Evolutionary conservation across 169 alveolate genomes (phyloP), one percentile per base, ranked within the genome.

Genomic region (Plasmodium reichenowi): DNA sequence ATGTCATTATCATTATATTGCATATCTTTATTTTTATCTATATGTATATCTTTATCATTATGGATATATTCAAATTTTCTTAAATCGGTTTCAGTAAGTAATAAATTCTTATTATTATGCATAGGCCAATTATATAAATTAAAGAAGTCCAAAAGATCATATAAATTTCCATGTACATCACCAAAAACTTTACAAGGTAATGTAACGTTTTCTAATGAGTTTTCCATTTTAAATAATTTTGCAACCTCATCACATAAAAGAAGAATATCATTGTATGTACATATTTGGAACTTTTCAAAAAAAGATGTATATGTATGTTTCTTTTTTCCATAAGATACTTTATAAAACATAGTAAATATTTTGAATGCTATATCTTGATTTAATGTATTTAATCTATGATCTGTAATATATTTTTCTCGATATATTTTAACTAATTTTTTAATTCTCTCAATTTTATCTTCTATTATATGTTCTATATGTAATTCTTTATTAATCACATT

Each of bases 121-220:
- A 94, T 26, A 12, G 96, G 96, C 96, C 96, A 94, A 22, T 94
- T 94, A 59, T 83, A 88, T 60, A 89, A 22, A 67, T 94, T 94
- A 71, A 94, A 94, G n/a, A 89, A 72, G 52, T 92, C 94, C 17
- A 92, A 45, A 1, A 94, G 72, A 12, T 83, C 88, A 43, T 47
- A 71, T 24, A 94, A 70, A 64, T 88, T 91, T 0, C 94, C 94
- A 72, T 92, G 93, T 8, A 94, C 50, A 20, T 92, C 93, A 3
- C 95, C 95, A 60, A 87, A 90, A 10, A 94, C 56, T 54, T 92
- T 94, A 38, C 89, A 80, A 0, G 93, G 88, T 12, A 93, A 89
- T 38, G 74, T 74, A 17, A 92, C 74, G 2, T 72, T 2, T 48
- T 90, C 47, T 29, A 94, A 20, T 24, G 92, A 26, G 71, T 73